Evolutionary conservation across 148 eudicot genomes (phyloP).

Genomic region (Bassia scoparia): DNA sequence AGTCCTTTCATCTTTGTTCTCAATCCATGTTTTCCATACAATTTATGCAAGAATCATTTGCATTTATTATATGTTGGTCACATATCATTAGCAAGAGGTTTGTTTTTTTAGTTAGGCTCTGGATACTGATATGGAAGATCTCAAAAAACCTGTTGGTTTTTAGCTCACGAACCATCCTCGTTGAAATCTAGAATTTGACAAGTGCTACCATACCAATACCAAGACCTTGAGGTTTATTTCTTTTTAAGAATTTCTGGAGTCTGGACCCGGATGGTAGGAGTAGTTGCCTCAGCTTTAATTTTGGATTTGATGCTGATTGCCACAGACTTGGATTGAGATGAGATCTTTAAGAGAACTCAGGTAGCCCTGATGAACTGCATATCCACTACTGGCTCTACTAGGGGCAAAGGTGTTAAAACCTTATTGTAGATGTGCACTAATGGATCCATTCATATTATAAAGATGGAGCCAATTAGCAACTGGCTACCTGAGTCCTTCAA

Average conservation of each 20-base stretch:
- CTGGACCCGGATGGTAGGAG: background rate
- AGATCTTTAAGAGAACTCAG: background rate
- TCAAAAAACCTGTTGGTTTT: background rate
- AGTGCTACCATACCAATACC: background rate
- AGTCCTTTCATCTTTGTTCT: constrained; percentile 30
- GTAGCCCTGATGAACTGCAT: background rate
- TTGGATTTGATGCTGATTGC: background rate
- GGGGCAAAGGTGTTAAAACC: background rate
- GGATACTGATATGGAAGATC: background rate
- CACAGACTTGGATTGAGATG: background rate
- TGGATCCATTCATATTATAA: background rate
- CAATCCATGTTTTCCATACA: background rate
- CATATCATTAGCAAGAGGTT: background rate
- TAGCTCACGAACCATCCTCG: constrained; percentile 5
- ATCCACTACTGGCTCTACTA: too few relatives aligned
- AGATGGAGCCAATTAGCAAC: background rate
- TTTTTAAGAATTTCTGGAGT: background rate
- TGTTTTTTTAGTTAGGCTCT: background rate
- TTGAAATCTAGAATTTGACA: constrained; percentile 8
- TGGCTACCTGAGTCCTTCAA: background rate
- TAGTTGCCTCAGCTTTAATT: background rate
- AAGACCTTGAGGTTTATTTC: constrained; percentile 10
- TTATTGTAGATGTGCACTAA: background rate
- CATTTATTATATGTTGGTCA: background rate
- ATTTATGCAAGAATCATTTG: background rate